Base-by-base conservation (phyloP, 169 alveolate genomes). In the Plasmodium ovale region DNA sequence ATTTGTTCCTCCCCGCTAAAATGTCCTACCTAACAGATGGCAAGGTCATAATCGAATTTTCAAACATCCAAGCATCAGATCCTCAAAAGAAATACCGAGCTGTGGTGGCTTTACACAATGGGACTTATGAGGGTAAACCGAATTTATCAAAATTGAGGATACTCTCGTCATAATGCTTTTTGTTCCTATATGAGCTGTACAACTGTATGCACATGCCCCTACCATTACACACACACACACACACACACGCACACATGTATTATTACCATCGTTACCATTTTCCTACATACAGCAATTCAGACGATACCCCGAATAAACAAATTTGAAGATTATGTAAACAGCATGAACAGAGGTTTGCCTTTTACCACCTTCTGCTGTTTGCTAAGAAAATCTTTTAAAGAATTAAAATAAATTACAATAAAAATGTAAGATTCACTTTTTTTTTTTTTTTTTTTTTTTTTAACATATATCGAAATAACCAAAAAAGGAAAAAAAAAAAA, bases 61-160 rank as follows among this genome's bases (percentile, higher is more conserved):
- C 74, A 35, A 77, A 77, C 49, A 77, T 77, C 49, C 88, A 77
- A 47, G 54, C 33, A 4, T 47, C 77, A 1, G 88, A 77, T n/a
- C 88, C 88, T n/a, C 54, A 77, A 31, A 77, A 77, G 27, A 77
- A 77, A 62, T 77, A 77, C 35, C 54, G 88, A 77, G 88, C 88
- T 54, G 44, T 77, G 7, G 58, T 77, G 12, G 67, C 74, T 27
- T 54, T 77, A 25, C 70, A 77, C 44, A 64, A 54, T 67, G 88
- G 88, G 37, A 60, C 65, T 19, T 77, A 77, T 54, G 88, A 77
- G 37, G 88, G 88, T 77, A 19, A 31, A 51, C 1, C 68, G 21
- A 16, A 49, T 59, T 31, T 47, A 7, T 3, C 33, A 12, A 12
- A 29, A 29, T 60, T 10, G n/a, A n/a, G n/a, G n/a, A n/a, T n/a